Percentiles rank a stretch among this genome's conserved stretches.
Evolutionary conservation across 1,284 basidiomycete genomes (phyloP).

Genomic region (Malassezia sympodialis): DNA sequence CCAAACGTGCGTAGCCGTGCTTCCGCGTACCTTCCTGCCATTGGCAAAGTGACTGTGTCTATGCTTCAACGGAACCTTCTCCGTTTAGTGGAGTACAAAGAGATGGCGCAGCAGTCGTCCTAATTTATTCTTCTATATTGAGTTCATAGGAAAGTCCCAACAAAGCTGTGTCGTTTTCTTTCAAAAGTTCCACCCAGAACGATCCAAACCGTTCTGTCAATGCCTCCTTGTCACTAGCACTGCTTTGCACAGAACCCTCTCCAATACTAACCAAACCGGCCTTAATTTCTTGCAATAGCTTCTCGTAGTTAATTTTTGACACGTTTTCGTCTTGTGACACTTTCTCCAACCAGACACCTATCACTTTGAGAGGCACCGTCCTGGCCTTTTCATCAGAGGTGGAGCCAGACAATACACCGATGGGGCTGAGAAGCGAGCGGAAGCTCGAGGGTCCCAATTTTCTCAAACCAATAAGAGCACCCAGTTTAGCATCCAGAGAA

Average conservation of each 20-base stretch:
- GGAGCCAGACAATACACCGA: not conserved
- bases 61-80: conserved; percentile 91
- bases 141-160: not conserved
- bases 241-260: conserved; percentile 14
- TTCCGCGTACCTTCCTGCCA: conserved; percentile 56
- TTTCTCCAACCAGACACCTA: conserved; percentile 28
- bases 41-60: conserved; percentile 91
- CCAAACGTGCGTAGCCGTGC: conserved; percentile 74
- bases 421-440: conserved; percentile 25
- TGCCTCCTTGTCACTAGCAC: not conserved
- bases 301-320: not conserved
- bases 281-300: conserved; percentile 6
- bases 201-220: conserved; percentile 16
- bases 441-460: conserved; percentile 35
- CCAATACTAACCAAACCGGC: conserved; percentile 22
- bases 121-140: not conserved
- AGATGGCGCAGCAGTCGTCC: conserved; percentile 7
- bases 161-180: conserved; percentile 11
- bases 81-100: conserved; percentile 18
- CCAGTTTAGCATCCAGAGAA: conserved; percentile 31
- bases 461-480: conserved; percentile 38
- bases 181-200: conserved; percentile 22
- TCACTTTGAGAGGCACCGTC: conserved; percentile 18
- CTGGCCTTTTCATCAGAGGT: conserved; percentile 12
- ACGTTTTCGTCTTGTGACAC: not conserved